Evolutionary conservation across 2,329 filamentous ascomycete genomes (phyloP), one percentile per base, ranked within the genome.

Genomic region (Paracamarosporium sp.): DNA sequence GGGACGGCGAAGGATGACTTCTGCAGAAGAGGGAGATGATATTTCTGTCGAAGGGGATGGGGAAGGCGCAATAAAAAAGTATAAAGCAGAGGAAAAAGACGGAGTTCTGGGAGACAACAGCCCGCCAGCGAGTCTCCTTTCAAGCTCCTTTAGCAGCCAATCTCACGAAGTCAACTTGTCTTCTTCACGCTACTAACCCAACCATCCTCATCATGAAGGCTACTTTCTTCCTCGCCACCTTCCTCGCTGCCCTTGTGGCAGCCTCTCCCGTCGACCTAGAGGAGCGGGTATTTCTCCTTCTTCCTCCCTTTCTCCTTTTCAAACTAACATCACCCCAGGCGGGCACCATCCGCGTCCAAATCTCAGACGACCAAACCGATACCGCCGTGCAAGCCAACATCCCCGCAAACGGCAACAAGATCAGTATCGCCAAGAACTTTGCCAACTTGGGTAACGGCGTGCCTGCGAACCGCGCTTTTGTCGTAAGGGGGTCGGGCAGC

Each of bases 311-410:
- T 38, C 35, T 25, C 30, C 15, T 41, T 11, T 17, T 17, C 8
- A 15, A 40, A 33, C 53, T 38, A 50, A 56, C 13, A n/a, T 28
- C 1, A n/a, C n/a, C 35, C 52, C 31, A 31, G 51, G 40, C 36
- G 28, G 51, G 31, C 2, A 22, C 47, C n/a, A 48, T 53, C 7
- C 63, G 63, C 45, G 62, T 64, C 9, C 57, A 57, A 25, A 46
- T 66, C 31, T 55, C 62, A 12, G 25, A 58, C 47, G 63, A 66
- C 47, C 35, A 47, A 28, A 51, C 40, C 41, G 62, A 65, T 30
- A 55, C 60, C 31, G 64, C 54, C 1, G 60, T 55, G 12, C 62
- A 63, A 56, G 9, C 20, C 38, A 31, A 59, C 4, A 60, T 66
- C 44, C 41, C 57, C 40, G 50, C 50, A 9, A 59, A 64, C 28